Evolutionary conservation across 164 flowering plant species (phyloP), one percentile per base, ranked within the genome.

Genomic region (Berberis thunbergii): DNA sequence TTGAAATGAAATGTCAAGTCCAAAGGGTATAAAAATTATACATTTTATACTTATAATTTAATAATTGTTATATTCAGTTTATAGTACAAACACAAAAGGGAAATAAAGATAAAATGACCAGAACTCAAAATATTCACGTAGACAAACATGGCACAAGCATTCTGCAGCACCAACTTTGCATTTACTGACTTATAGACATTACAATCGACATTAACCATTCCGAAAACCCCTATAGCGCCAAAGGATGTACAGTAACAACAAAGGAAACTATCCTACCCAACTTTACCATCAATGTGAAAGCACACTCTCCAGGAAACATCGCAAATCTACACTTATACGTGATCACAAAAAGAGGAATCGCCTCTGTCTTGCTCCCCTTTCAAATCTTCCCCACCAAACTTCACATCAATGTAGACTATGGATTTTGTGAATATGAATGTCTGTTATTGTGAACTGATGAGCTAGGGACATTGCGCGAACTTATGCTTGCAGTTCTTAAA

Each of bases 401-500:
- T 3, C 13, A 52, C 10, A 52, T 3, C 13, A 26, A 3, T 52
- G 3, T 38, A 13, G 5, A 67, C 71, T 79, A 80, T 63, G 67
- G n/a, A 61, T 73, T 84, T 62, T 72, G 76, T 40, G 82, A 63
- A 64, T 57, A 71, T 52, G 63, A 68, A 38, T 48, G 52, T 55
- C 67, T 26, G 26, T 26, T 26, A 26, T 26, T 26, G 26, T 26
- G 26, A 26, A 26, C 73, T 40, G 86, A 13, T 41, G 92, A 79
- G 71, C 84, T 80, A 9, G 78, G 63, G n/a, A 74, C 75, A 59
- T 61, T 75, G 50, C 74, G 75, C 50, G 97, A 83, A 71, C 88
- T 72, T 64, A 88, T 74, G 78, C 98, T 94, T 55, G 98, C 97
- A 45, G 96, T 88, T 79, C 97, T 81, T 64, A 94, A 60, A 53